A percentile compares a stretch with the other conserved stretches of the same genome.
Conservation (phyloP, 768 basidiomycete species). For the Trametes coccinea region DNA sequence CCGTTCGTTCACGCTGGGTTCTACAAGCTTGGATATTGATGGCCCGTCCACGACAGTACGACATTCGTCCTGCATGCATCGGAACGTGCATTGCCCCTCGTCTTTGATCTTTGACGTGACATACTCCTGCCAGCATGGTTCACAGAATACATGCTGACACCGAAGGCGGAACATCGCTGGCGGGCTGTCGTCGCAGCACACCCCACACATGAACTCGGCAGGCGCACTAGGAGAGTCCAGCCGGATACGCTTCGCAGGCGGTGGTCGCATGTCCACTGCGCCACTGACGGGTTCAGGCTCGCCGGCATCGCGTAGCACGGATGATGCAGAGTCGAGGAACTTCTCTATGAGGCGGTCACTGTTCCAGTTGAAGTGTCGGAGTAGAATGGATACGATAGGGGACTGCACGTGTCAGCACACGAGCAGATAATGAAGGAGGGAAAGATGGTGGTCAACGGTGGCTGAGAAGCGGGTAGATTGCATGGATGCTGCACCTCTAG, state of each 20-base stretch:
- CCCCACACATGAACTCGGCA: constrained; percentile 76
- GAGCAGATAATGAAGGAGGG: background rate
- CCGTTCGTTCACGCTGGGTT: constrained; percentile 36
- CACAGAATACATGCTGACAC: constrained; percentile 86
- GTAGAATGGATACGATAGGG: constrained; percentile 71
- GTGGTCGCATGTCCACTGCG: constrained; percentile 15
- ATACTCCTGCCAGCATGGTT: constrained; percentile 82
- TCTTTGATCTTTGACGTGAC: constrained; percentile 75
- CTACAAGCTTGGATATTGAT: constrained; percentile 56
- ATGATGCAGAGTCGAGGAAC: constrained; percentile 87
- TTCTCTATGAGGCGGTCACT: constrained; percentile 93
- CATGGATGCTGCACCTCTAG: constrained; percentile 28
- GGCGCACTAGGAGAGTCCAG: constrained; percentile 28
- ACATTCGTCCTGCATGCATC: constrained; percentile 83
- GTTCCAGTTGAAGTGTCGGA: constrained; percentile 91
- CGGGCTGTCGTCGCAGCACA: constrained; percentile 74
- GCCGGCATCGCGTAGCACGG: constrained; percentile 48
- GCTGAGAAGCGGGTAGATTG: constrained; percentile 9
- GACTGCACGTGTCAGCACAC: constrained; percentile 41
- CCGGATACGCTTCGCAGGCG: constrained; percentile 30
- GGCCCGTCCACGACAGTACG: constrained; percentile 59
- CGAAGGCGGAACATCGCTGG: constrained; percentile 65
- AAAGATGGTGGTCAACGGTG: constrained; percentile 2
- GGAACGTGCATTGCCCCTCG: constrained; percentile 70
- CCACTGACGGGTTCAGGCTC: constrained; percentile 36